phyloP scores from a whole-genome alignment of 1,284 basidiomycete species.

The Ganoderma sinense region DNA sequence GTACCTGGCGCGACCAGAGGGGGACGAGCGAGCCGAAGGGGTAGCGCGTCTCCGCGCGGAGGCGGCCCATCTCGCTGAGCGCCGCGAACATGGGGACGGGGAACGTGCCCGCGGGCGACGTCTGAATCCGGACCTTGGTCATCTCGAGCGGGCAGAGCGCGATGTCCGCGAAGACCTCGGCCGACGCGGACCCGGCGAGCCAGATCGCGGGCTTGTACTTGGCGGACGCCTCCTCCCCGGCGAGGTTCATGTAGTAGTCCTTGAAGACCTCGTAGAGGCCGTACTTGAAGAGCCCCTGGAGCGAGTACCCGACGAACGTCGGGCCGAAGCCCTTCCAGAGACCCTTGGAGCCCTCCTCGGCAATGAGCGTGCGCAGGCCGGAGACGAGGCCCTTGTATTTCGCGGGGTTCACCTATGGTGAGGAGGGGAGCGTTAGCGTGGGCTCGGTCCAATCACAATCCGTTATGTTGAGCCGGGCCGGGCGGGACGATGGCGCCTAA shows the following conservation, averaged over 20 bases:
- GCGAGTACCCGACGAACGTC: constrained; percentile 91
- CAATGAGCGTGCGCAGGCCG: constrained; percentile 79
- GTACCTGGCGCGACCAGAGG: constrained; percentile 84
- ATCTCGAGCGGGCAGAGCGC: constrained; percentile 85
- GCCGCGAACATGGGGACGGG: constrained; percentile 76
- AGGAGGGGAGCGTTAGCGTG: background rate
- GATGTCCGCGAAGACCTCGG: constrained; percentile 95
- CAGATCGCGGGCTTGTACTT: constrained; percentile 95
- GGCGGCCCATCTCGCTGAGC: constrained; percentile 69
- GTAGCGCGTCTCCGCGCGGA: constrained; percentile 74
- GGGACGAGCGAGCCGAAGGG: constrained; percentile 84
- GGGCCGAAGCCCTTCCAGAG: constrained; percentile 96
- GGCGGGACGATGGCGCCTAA: background rate
- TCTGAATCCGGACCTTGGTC: constrained; percentile 89
- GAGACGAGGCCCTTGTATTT: constrained; percentile 82
- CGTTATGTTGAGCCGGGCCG: background rate
- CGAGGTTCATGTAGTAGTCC: constrained; percentile 86
- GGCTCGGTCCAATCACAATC: background rate
- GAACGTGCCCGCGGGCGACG: constrained; percentile 76
- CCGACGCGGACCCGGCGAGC: constrained; percentile 92
- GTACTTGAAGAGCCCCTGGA: constrained; percentile 98
- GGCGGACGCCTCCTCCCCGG: constrained; percentile 84
- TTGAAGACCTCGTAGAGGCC: constrained; percentile 98
- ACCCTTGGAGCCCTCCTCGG: constrained; percentile 85
- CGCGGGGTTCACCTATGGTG: constrained; percentile 72